Percentiles rank a stretch among this genome's conserved stretches.
Evolutionary conservation across 208 protist species (phyloP).

Genomic region (Tritrichomonas musculus): DNA sequence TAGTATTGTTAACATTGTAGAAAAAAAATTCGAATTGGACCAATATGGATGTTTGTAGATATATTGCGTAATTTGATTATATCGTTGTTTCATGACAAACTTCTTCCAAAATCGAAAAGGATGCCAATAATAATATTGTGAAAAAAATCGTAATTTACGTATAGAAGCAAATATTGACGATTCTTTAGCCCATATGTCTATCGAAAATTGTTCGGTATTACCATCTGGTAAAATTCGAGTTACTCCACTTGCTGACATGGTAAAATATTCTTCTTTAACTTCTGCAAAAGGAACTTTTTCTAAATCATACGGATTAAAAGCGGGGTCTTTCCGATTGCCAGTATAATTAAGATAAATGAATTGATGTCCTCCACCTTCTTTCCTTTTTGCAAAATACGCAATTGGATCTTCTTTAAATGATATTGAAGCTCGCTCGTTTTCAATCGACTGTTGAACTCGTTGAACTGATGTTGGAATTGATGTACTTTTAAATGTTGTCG

Average conservation of each 20-base stretch:
- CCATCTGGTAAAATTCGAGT: not conserved
- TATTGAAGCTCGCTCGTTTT: not conserved
- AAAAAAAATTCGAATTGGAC: not conserved
- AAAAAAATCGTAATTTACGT: not conserved
- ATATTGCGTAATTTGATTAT: not conserved
- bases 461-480: not conserved
- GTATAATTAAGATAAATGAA: not conserved
- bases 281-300: not conserved
- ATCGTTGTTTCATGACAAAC: not conserved
- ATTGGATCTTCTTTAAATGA: constrained; percentile 24
- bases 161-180: not conserved
- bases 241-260: not conserved
- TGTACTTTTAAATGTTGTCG: no score
- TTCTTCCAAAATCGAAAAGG: not conserved
- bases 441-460: not conserved
- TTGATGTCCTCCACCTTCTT: not conserved
- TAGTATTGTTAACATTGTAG: not conserved
- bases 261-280: not conserved
- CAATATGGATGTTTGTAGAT: not conserved
- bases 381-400: not conserved
- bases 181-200: constrained; percentile 9
- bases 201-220: not conserved
- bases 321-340: not conserved
- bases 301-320: constrained; percentile 14
- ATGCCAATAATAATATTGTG: not conserved